phyloP scores from a whole-genome alignment of 495 filamentous ascomycete species.

The Neurospora tetrasperma region DNA sequence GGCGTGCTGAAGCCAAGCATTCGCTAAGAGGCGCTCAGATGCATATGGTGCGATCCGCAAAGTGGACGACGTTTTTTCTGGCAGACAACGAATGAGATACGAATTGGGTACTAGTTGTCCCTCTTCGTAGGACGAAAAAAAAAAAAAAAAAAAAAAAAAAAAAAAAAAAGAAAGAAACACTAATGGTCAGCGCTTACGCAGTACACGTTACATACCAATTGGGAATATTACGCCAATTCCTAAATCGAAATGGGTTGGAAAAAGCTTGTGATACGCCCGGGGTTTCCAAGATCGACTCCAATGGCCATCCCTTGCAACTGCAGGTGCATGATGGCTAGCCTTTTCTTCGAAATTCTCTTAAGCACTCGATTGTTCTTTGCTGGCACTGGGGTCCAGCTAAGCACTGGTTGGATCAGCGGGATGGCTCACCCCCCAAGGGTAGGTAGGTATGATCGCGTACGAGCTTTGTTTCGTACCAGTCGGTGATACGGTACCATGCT shows the following conservation, averaged over 20 bases:
- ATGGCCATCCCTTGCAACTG: not conserved
- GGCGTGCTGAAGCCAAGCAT: not conserved
- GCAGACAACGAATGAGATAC: not conserved
- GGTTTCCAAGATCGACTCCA: not conserved
- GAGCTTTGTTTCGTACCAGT: not conserved
- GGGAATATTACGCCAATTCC: not conserved
- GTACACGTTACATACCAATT: not conserved
- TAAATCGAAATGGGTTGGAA: not conserved
- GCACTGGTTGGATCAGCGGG: not conserved
- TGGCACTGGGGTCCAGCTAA: not conserved
- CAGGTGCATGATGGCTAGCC: not conserved
- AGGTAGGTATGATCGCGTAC: not conserved
- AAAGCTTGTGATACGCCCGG: not conserved
- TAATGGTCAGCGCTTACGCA: not conserved
- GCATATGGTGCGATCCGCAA: not conserved
- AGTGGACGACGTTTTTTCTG: not conserved
- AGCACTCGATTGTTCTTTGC: not conserved
- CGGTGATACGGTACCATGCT: not conserved
- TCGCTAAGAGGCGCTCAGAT: not conserved
- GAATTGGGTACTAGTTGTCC: not conserved
- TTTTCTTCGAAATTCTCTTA: not conserved
- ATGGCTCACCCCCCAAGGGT: not conserved
- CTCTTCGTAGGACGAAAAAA: not conserved
- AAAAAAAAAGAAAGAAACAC: not conserved
- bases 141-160: not conserved